These are phyloP conservation scores for Zygnema circumcarinatum DNA, from an alignment of 139 green algal species.

Conservation along the genomic window DNA sequence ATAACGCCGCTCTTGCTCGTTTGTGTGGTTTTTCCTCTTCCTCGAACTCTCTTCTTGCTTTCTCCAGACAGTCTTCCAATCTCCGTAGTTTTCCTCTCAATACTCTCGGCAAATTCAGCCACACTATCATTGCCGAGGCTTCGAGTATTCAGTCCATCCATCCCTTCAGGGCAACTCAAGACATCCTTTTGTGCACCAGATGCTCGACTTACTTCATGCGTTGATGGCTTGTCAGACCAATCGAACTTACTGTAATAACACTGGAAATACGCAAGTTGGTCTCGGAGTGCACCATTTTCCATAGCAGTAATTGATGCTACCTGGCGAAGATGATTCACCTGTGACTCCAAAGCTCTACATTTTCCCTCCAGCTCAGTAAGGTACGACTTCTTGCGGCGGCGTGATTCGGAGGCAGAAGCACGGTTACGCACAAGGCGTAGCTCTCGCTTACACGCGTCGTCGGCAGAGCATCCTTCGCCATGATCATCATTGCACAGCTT, in stretches of 20 bases:
- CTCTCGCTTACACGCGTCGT: background rate
- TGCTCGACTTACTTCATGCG: background rate
- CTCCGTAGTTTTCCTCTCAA: background rate
- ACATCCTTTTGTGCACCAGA: too few relatives aligned
- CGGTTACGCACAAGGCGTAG: slow-evolving; percentile 42
- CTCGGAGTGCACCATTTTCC: slow-evolving; percentile 30
- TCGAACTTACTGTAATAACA: background rate
- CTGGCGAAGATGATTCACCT: slow-evolving; percentile 25
- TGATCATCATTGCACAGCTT: background rate
- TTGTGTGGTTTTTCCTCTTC: slow-evolving; percentile 9
- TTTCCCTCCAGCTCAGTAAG: slow-evolving; percentile 39
- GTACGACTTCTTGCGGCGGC: slow-evolving; percentile 31
- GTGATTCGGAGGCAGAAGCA: slow-evolving; percentile 38
- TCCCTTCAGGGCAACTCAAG: too few relatives aligned
- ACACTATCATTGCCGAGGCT: background rate
- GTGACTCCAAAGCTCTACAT: slow-evolving; percentile 29
- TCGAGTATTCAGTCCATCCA: too few relatives aligned
- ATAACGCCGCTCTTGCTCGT: background rate
- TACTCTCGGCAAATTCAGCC: background rate
- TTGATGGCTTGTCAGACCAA: background rate
- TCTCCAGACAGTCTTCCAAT: background rate
- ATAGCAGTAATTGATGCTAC: slow-evolving; percentile 9
- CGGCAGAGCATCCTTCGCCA: too few relatives aligned
- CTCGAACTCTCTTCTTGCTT: background rate
- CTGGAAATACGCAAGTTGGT: slow-evolving; percentile 31